Evolutionary conservation across 305 asterid genomes (phyloP), one percentile per base, ranked within the genome.

Genomic region (Plantago coronopus): DNA sequence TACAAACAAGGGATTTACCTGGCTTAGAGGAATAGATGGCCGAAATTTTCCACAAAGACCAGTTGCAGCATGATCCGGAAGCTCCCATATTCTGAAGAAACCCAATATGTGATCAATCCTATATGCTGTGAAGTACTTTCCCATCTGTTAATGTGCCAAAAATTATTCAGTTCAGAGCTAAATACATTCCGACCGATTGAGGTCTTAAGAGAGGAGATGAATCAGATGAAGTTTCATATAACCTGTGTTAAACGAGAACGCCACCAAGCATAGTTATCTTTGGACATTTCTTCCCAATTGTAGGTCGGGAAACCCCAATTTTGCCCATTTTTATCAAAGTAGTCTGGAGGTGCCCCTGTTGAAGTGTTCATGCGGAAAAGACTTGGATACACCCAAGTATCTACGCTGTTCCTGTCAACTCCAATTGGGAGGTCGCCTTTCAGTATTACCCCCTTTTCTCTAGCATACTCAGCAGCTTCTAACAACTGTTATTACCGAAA

Each of bases 231-330:
- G 17, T 27, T 46, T 38, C 57, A 37, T 16, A 29, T 60, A 71
- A 91, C 98, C 97, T 93, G 97, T 22, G 95, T 77, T 58, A 93
- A 77, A 79, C 99, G 99, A 79, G 82, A 81, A 65, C 96, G 87
- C 99, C 99, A 93, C 99, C 99, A 93, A 54, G 77, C 94, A 76
- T 93, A 93, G 75, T 93, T 89, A 69, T 93, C 99, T 72, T 87
- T 93, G 12, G 97, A 93, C 99, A 93, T 93, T 74, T 93, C 99
- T 79, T 93, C 99, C 99, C 99, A 93, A 76, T 93, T 93, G 70
- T 93, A 93, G 56, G 97, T 93, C 31, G 99, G 99, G 75, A 93
- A 93, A 17, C 99, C 99, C 99, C 99, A 93, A 64, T 93, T 93
- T 65, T 93, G 99, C 44, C 99, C 99, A n/a, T 93, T 93, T 80